Conservation (phyloP, 164 flowering plant genomes). For the Litsea cubeba region DNA sequence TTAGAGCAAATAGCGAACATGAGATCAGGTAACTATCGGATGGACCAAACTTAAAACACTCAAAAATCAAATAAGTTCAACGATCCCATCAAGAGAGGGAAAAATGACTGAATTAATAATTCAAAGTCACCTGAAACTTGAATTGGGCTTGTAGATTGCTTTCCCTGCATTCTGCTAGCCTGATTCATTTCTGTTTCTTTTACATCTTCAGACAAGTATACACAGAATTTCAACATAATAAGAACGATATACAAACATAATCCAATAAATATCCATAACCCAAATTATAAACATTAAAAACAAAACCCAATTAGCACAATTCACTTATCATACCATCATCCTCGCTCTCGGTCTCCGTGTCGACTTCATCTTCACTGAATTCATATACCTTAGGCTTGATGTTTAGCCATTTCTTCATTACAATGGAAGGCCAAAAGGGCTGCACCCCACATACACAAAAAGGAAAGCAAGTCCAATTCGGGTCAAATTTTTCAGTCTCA, state of each 20-base stretch:
- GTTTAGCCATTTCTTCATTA: slow-evolving; percentile 97
- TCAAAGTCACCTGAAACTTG: slow-evolving; percentile 44
- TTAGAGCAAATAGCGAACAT: background rate
- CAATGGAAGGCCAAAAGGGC: slow-evolving; percentile 88
- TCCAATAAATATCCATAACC: background rate
- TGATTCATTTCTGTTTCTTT: slow-evolving; percentile 32
- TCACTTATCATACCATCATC: slow-evolving; percentile 67
- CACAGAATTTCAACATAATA: slow-evolving; percentile 16
- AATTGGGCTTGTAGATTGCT: slow-evolving; percentile 25
- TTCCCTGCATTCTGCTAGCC: slow-evolving; percentile 24
- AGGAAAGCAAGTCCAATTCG: background rate
- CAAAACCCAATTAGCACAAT: background rate
- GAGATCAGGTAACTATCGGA: background rate
- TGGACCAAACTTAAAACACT: background rate
- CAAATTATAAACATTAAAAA: background rate
- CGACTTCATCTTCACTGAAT: no score
- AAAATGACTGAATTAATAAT: slow-evolving; percentile 6
- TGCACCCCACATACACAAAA: slow-evolving; percentile 9
- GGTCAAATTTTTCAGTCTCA: no score
- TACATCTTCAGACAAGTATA: slow-evolving; percentile 43
- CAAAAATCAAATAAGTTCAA: background rate
- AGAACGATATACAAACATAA: slow-evolving; percentile 12
- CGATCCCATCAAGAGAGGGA: background rate
- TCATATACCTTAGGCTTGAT: slow-evolving; percentile 82
- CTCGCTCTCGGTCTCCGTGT: slow-evolving; percentile 79